phyloP scores from a whole-genome alignment of 2,329 filamentous ascomycete genomes.

The Hirsutella minnesotensis region DNA sequence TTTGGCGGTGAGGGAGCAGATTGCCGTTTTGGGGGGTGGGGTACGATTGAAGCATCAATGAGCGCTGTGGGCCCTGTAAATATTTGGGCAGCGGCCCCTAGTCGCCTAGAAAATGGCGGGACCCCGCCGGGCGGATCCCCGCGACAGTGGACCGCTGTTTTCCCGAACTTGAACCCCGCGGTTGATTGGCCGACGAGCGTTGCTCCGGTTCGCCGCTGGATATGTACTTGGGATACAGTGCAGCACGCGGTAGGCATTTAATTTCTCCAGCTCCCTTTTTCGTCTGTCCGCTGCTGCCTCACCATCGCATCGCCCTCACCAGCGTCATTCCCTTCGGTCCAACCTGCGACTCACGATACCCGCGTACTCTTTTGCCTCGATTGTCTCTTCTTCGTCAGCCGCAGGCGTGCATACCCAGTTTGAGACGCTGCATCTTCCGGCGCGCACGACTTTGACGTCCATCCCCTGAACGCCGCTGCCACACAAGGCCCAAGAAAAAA shows the following conservation, averaged over 20 bases:
- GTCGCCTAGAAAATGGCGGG: too few relatives aligned
- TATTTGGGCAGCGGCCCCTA: too few relatives aligned
- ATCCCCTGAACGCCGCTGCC: too few relatives aligned
- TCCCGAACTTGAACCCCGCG: constrained; percentile 10
- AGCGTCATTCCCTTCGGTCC: neutral
- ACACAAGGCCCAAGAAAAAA: neutral
- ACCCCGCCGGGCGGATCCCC: neutral
- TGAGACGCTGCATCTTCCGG: too few relatives aligned
- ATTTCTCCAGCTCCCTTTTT: constrained; percentile 7
- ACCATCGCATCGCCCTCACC: neutral
- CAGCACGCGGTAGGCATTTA: neutral
- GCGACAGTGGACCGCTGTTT: constrained; percentile 8
- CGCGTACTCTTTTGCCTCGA: too few relatives aligned
- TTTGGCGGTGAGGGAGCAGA: constrained; percentile 11
- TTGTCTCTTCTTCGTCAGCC: too few relatives aligned
- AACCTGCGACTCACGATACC: constrained; percentile 3
- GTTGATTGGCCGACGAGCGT: constrained; percentile 27
- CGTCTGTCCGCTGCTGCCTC: constrained; percentile 3
- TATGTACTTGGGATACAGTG: neutral
- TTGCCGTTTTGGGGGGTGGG: neutral
- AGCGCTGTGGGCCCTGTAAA: too few relatives aligned
- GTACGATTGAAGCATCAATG: neutral
- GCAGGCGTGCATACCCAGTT: too few relatives aligned
- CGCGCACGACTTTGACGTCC: neutral
- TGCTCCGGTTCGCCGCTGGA: neutral